Evolutionary conservation across 805 yeast genomes (phyloP), one percentile per base, ranked within the genome.

Genomic region (Wickerhamomyces chambardii): DNA sequence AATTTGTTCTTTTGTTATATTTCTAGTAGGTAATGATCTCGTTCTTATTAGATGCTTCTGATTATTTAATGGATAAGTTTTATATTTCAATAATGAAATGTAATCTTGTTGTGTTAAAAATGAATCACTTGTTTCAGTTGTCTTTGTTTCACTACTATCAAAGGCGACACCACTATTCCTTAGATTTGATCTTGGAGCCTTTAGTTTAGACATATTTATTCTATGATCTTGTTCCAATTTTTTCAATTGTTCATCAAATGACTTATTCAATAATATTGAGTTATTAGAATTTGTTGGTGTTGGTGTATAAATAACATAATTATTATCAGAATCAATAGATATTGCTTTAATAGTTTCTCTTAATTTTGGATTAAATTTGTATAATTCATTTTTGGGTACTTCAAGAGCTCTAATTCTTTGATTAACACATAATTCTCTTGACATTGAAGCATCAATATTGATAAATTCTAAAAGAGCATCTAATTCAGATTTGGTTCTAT

Each of bases 271-370:
- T 9, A 10, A 12, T 6, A 6, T 19, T 12, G 56, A 51, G 32
- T 38, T 40, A 17, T 43, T 45, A 3, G 39, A 41, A 10, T 33
- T 15, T 9, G 49, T 29, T 27, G 53, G 43, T 25, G 38, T 40
- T 18, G 53, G 53, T 4, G 54, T 46, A 27, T 49, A 51, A 6
- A 49, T 32, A 21, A 50, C 43, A 32, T 44, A 41, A 26, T 47
- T 50, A 36, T 49, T 48, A n/a, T 48, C 32, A 3, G 53, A 48
- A 32, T 51, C 56, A 12, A 51, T 38, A 1, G 51, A 42, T 15
- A 51, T 42, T 10, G 43, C 44, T 26, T 44, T 48, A 6, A 41
- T 36, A 1, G 32, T 9, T 11, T 31, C 33, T 9, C 19, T 29
- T 2, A 46, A 31, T 12, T 17, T 25, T 15, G 55, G 54, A 9